phyloP scores from a whole-genome alignment of 139 green algal species.

The Eudorina sp. region DNA sequence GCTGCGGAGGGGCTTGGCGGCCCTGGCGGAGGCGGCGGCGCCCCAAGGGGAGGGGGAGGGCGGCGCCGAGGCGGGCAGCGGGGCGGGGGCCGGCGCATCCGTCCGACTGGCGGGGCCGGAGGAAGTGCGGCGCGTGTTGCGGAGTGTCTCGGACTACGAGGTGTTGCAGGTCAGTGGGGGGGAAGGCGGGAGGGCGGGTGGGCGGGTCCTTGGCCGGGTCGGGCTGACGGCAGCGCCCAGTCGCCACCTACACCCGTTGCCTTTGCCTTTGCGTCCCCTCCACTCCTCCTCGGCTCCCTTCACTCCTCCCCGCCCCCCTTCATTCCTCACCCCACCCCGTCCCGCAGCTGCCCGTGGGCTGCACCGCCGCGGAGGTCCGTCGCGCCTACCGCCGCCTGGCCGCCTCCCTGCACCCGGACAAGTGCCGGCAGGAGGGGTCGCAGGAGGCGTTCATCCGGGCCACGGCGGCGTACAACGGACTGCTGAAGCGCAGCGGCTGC shows the following conservation, averaged over 20 bases:
- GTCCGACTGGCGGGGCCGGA: background rate
- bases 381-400: conserved; percentile 33
- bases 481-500: conserved; percentile 15
- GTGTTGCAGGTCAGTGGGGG: conserved; percentile 15
- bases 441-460: conserved; percentile 34
- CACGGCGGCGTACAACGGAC: background rate
- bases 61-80: background rate
- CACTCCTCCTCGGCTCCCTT: background rate
- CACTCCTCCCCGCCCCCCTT: background rate
- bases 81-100: background rate
- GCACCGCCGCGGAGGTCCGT: conserved; percentile 29
- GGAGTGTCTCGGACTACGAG: background rate
- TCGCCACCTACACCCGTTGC: background rate
- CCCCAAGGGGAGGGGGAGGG: background rate
- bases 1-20: conserved; percentile 20
- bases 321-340: no score
- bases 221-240: background rate
- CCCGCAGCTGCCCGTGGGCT: conserved; percentile 19
- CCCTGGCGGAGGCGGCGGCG: conserved; percentile 17
- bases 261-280: no score
- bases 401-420: conserved; percentile 35
- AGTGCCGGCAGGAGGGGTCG: conserved; percentile 26
- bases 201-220: no score
- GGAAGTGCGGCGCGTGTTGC: conserved; percentile 20
- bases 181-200: background rate